Base-by-base conservation (phyloP, 306 rosid species). In the Oxytropis ochrocephala region DNA sequence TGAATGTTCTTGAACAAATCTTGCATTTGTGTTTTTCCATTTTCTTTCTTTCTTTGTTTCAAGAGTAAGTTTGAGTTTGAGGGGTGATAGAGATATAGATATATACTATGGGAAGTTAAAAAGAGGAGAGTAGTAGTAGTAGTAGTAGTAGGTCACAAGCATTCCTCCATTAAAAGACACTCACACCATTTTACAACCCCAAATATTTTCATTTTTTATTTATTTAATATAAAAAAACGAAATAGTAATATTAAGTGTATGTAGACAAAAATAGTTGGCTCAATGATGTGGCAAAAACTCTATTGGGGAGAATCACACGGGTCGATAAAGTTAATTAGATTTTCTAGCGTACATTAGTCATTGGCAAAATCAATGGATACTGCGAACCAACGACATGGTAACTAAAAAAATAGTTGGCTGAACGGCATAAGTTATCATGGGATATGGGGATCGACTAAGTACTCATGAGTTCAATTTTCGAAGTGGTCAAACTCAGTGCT, bases 1-100 rank as follows among this genome's bases (percentile, higher is more conserved):
- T 43, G 64, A 93, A 93, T 0, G 73, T 38, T 16, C 88, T 82
- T 3, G 85, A 74, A 77, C 98, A 93, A 14, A 93, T 93, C 86
- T 88, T 93, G 88, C 98, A 93, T 82, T 83, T 88, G 86, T 90
- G 98, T 69, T 62, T 90, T 70, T 85, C 96, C 97, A 86, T 90
- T 8, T 35, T 38, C 11, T 48, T 5, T n/a, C n/a, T 39, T 18
- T 69, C 35, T 10, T 4, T 75, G 43, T 30, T 48, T 47, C 61
- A 64, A 55, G 19, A 8, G 49, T 75, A 67, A 80, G 75, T 70
- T 38, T 38, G 38, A 24, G 29, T 80, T 66, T 16, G 36, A 24
- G 71, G 72, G 43, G 70, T n/a, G n/a, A n/a, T n/a, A n/a, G n/a
- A 77, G 29, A 24, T 0, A 24, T 24, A 24, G 29, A 1, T 24